Evolutionary conservation across 2,329 filamentous ascomycete species (phyloP), one percentile per base, ranked within the genome.

Genomic region (Sclerotinia nivalis): DNA sequence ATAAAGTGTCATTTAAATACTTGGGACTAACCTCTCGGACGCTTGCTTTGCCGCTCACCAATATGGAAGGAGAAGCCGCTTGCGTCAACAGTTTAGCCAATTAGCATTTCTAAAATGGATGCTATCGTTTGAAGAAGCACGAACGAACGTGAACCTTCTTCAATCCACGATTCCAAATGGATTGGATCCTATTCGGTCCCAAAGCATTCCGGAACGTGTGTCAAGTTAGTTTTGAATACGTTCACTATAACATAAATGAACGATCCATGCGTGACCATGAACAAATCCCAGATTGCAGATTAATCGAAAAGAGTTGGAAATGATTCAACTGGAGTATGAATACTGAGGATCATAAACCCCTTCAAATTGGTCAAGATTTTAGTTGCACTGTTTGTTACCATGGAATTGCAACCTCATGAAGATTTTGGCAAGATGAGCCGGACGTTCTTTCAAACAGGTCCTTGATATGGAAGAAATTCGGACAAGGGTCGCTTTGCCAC

Each of bases 51-150:
- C 61, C 61, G 61, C 50, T 64, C 61, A 52, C 20, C 25, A 37
- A 52, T 13, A 37, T 52, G 60, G 60, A 40, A 64, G 47, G 47
- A 40, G 31, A 64, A 64, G 61, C 61, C 61, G 61, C 61, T 40
- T 64, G n/a, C 47, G n/a, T 50, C 28, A 15, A 40, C 13, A 22
- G 22, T 40, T 52, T 28, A 18, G n/a, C 61, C 47, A 64, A 64
- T 64, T 37, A 40, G 22, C 31, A n/a, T 52, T 28, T 40, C n/a
- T 52, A 52, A 31, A 40, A 52, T 40, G 31, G 20, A 22, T 58
- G 22, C 10, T 58, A 25, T 40, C n/a, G 34, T 58, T 15, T 40
- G 55, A 6, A 40, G 55, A n/a, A 40, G 55, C 34, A 43, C 40
- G 13, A 43, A 58, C 55, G 18, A 55, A 18, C 52, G 7, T 56